A percentile compares a stretch with the other conserved stretches of the same genome.
These are phyloP conservation scores for Phytophthora podocarpi DNA, from an alignment of 352 stramenopile species.

Conservation along the genomic window DNA sequence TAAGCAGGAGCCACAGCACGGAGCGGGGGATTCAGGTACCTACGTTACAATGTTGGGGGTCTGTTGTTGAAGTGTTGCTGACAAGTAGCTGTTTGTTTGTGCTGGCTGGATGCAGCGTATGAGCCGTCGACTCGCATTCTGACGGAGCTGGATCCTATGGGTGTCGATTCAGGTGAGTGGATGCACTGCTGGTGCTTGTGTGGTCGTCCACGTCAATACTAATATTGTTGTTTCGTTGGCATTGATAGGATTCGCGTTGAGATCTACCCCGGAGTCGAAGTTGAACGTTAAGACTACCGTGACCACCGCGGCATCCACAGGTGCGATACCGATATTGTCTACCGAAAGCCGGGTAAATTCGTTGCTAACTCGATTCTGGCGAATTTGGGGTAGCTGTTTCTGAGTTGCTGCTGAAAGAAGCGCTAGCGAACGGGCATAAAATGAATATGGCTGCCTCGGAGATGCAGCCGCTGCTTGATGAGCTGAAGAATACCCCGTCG, in stretches of 20 bases:
- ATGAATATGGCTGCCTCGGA: conserved; percentile 60
- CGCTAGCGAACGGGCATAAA: conserved; percentile 63
- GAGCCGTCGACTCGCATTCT: conserved; percentile 31
- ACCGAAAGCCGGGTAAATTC: background rate
- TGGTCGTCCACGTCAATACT: background rate
- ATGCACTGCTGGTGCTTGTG: background rate
- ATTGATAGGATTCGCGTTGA: conserved; percentile 20
- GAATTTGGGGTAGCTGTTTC: conserved; percentile 5
- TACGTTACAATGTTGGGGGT: too few species aligned
- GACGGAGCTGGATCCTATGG: conserved; percentile 32
- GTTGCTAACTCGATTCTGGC: background rate
- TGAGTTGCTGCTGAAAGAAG: conserved; percentile 42
- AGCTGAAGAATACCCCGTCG: conserved; percentile 61
- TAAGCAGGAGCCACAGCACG: conserved; percentile 30
- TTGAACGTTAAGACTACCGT: conserved; percentile 12
- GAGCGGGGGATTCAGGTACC: conserved; percentile 28
- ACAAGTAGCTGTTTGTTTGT: background rate
- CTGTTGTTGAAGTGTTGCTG: too few species aligned
- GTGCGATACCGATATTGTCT: background rate
- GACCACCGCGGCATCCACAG: conserved; percentile 9
- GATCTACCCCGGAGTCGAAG: conserved; percentile 22
- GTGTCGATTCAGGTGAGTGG: conserved; percentile 24
- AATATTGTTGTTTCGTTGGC: background rate
- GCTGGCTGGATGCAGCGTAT: conserved; percentile 25
- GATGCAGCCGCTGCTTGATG: conserved; percentile 65